phyloP scores from a whole-genome alignment of 805 yeast genomes.

The Scheffersomyces lignosus region DNA sequence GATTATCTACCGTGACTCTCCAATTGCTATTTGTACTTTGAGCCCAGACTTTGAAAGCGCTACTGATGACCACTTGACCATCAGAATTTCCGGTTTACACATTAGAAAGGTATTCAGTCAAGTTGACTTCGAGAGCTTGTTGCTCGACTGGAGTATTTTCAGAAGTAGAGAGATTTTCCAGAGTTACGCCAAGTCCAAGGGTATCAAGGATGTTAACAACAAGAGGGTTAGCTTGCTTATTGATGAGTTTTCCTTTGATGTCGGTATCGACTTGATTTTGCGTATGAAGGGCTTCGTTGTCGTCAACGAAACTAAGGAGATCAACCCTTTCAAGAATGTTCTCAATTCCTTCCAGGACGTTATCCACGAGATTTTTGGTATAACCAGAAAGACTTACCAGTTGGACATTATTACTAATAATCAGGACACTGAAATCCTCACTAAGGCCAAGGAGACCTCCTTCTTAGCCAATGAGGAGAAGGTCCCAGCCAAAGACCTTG shows the following conservation, averaged over 20 bases:
- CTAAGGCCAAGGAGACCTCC: slow-evolving; percentile 9
- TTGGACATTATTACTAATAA: slow-evolving; percentile 21
- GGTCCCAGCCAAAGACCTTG: no score
- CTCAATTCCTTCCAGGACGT: neutral
- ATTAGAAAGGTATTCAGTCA: slow-evolving; percentile 66
- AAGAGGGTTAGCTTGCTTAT: slow-evolving; percentile 39
- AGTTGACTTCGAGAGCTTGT: slow-evolving; percentile 63
- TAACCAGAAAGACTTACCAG: slow-evolving; percentile 29
- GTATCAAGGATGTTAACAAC: slow-evolving; percentile 24
- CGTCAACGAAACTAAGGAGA: slow-evolving; percentile 23
- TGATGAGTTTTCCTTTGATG: slow-evolving; percentile 56
- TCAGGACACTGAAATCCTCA: slow-evolving; percentile 17
- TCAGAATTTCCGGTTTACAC: slow-evolving; percentile 58
- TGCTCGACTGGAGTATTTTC: slow-evolving; percentile 59
- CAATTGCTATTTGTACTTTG: slow-evolving; percentile 62
- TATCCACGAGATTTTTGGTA: slow-evolving; percentile 22
- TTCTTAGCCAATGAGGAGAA: neutral
- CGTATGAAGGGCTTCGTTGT: slow-evolving; percentile 44
- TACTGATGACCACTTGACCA: slow-evolving; percentile 40
- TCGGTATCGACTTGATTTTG: slow-evolving; percentile 34
- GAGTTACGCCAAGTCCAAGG: slow-evolving; percentile 26
- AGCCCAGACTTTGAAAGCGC: slow-evolving; percentile 41
- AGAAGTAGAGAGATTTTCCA: slow-evolving; percentile 45
- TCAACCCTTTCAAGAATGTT: slow-evolving; percentile 27
- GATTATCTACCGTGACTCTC: slow-evolving; percentile 64